These are phyloP conservation scores for Saururus chinensis DNA, from an alignment of 164 flowering plant genomes.

Conservation along the genomic window DNA sequence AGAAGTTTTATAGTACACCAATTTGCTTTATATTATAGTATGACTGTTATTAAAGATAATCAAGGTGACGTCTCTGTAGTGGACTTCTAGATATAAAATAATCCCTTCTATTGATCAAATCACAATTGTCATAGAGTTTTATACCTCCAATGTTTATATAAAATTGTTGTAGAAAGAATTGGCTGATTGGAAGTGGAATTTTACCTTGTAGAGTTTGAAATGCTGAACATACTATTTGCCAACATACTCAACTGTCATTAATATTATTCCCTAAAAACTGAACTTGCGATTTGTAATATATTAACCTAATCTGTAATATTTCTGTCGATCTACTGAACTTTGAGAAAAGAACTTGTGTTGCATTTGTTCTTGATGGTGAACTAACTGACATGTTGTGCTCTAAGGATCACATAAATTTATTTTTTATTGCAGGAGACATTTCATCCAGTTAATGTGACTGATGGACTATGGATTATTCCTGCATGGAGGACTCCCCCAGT, in stretches of 20 bases:
- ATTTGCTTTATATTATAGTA: no score
- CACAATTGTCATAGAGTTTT: no score
- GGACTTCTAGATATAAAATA: no score
- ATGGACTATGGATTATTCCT: constrained; percentile 82
- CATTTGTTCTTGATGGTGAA: neutral
- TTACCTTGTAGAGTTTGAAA: no score
- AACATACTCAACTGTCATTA: neutral
- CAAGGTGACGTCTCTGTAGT: no score
- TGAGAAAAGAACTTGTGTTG: neutral
- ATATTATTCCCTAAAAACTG: neutral
- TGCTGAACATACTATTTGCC: neutral
- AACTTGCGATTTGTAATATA: neutral
- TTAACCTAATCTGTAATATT: neutral
- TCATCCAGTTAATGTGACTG: constrained; percentile 56
- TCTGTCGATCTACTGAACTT: neutral
- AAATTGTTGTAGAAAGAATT: no score
- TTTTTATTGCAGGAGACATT: constrained; percentile 63
- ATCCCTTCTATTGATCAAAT: no score
- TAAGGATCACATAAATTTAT: neutral
- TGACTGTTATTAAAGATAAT: no score
- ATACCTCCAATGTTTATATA: no score
- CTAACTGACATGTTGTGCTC: neutral
- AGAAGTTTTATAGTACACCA: no score
- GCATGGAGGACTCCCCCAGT: constrained; percentile 78
- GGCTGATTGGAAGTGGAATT: neutral